phyloP scores from a whole-genome alignment of 192 early-diverging fungal genomes.

The Rhizophagus sp. region DNA sequence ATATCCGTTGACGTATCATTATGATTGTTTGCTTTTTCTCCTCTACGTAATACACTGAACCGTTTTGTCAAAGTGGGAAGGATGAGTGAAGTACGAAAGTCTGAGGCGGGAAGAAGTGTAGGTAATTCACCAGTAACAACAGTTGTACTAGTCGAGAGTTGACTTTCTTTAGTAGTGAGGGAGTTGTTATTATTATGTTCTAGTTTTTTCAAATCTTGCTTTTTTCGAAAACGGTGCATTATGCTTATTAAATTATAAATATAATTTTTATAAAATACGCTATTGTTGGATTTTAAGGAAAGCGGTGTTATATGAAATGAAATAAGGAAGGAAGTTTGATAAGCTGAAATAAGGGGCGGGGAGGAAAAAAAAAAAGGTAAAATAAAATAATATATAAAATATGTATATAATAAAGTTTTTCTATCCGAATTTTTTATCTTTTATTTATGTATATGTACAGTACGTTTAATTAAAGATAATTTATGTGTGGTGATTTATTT shows the following conservation, averaged over 20 bases:
- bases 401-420: too few relatives aligned
- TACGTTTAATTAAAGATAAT: not conserved
- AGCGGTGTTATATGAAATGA: too few relatives aligned
- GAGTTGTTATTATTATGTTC: not conserved
- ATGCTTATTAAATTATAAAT: not conserved
- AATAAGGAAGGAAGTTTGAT: too few relatives aligned
- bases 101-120: not conserved
- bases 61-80: slow-evolving; percentile 14
- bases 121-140: not conserved
- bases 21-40: not conserved
- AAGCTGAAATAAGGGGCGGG: too few relatives aligned
- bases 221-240: slow-evolving; percentile 24
- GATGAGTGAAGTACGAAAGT: slow-evolving; percentile 20
- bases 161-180: not conserved
- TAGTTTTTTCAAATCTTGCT: slow-evolving; percentile 19
- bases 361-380: too few relatives aligned
- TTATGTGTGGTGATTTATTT: not conserved
- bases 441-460: too few relatives aligned
- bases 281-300: too few relatives aligned
- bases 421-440: too few relatives aligned
- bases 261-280: too few relatives aligned
- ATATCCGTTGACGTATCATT: not conserved
- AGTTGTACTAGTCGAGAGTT: not conserved
- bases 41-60: slow-evolving; percentile 12
- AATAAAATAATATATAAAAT: too few relatives aligned